Evolutionary conservation across 352 stramenopile genomes (phyloP).

Genomic region (Phytopythium kandeliae): DNA sequence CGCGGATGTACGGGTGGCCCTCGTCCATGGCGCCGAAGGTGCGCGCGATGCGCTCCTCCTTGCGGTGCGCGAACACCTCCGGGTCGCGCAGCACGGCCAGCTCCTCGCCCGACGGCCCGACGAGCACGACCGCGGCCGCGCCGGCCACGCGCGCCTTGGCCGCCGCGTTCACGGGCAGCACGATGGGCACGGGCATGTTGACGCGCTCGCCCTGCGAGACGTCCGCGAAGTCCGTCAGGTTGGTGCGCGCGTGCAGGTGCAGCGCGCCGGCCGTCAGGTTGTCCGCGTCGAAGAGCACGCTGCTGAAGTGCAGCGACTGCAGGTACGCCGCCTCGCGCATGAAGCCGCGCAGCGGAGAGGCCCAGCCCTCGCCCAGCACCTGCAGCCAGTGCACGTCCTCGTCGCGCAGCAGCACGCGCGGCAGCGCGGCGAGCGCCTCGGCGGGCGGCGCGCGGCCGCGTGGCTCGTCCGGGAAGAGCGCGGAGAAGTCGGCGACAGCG

Average conservation of each 20-base stretch:
- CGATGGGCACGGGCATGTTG: conserved; percentile 97
- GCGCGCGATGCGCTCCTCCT: conserved; percentile 97
- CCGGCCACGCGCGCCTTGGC: conserved; percentile 89
- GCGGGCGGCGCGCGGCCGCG: conserved; percentile 7
- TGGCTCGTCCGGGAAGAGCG: conserved; percentile 51
- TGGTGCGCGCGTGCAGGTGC: conserved; percentile 81
- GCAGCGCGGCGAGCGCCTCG: conserved; percentile 48
- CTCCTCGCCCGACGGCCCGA: conserved; percentile 91
- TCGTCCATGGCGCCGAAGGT: conserved; percentile 96
- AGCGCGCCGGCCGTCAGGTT: conserved; percentile 89
- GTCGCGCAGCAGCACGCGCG: conserved; percentile 93
- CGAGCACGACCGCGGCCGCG: conserved; percentile 86
- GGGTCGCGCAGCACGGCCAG: conserved; percentile 92
- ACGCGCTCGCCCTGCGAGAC: conserved; percentile 86
- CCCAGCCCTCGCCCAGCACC: conserved; percentile 96
- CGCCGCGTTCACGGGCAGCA: conserved; percentile 91
- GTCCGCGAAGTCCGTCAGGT: conserved; percentile 91
- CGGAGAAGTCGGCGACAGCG: conserved; percentile 51
- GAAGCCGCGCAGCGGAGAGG: conserved; percentile 93
- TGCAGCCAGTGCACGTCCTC: conserved; percentile 99
- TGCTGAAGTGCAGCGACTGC: conserved; percentile 97
- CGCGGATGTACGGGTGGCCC: conserved; percentile 95
- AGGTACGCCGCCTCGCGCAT: conserved; percentile 97
- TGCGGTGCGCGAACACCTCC: conserved; percentile 96
- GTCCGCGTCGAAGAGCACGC: conserved; percentile 94